A percentile compares a stretch with the other conserved stretches of the same genome.
These are phyloP conservation scores for Apophysomyces trapeziformis DNA, from an alignment of 371 early-diverging fungal species.

Conservation along the genomic window DNA sequence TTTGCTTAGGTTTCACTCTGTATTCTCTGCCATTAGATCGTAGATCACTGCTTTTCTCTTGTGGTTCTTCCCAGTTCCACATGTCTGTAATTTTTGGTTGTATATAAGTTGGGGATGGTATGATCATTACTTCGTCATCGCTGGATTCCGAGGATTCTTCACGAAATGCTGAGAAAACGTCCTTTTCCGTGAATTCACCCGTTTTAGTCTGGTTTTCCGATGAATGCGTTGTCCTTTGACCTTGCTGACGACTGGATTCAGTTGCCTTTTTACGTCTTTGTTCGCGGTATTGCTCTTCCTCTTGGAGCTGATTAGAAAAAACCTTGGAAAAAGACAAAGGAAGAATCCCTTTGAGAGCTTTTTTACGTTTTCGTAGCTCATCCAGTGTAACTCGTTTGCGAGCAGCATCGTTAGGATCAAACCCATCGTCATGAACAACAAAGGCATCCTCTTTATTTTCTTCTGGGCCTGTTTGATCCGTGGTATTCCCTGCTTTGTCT, in stretches of 20 bases:
- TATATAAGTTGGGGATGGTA: neutral
- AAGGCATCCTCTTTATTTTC: neutral
- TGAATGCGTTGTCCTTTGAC: neutral
- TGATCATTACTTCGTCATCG: neutral
- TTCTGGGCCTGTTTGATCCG: neutral
- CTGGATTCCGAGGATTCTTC: neutral
- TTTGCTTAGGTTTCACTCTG: neutral
- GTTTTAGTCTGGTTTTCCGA: neutral
- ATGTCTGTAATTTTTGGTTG: neutral
- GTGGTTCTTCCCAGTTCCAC: neutral
- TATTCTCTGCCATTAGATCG: neutral
- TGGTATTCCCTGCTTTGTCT: neutral
- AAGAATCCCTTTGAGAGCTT: constrained; percentile 11
- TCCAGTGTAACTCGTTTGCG: constrained; percentile 5
- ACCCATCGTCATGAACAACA: constrained; percentile 12
- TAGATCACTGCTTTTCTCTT: neutral
- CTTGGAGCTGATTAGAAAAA: neutral
- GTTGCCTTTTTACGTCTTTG: neutral
- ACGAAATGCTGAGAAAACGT: neutral
- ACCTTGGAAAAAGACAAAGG: constrained; percentile 12
- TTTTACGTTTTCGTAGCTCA: constrained; percentile 10
- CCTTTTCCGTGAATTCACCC: neutral
- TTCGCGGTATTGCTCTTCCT: constrained; percentile 8
- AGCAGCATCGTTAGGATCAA: neutral
- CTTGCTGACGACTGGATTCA: neutral